Evolutionary conservation across 1,284 basidiomycete genomes (phyloP).

Genomic region (Cerioporus squamosus): DNA sequence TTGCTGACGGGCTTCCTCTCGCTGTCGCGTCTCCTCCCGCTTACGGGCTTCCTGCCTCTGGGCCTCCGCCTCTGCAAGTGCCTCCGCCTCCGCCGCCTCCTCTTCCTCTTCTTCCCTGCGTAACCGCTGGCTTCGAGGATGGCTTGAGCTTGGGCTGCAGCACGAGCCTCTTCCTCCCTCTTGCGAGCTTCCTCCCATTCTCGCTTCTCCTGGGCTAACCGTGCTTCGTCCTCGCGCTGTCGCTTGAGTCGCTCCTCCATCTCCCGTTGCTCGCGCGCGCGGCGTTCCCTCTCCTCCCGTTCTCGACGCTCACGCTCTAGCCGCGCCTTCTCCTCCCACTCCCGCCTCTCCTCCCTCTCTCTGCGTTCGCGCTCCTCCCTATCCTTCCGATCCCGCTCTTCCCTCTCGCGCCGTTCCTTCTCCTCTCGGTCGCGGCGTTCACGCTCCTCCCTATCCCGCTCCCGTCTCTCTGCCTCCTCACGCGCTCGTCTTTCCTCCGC

Average conservation of each 20-base stretch:
- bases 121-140: slow-evolving; percentile 7
- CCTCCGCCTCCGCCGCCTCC: neutral
- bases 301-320: slow-evolving; percentile 10
- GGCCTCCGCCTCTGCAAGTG: slow-evolving; percentile 22
- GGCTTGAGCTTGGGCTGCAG: slow-evolving; percentile 5
- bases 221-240: slow-evolving; percentile 13
- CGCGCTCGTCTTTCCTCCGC: slow-evolving; percentile 7
- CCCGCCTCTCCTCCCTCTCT: slow-evolving; percentile 30
- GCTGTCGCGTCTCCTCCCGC: neutral
- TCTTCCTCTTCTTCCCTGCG: too few species aligned
- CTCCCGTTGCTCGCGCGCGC: slow-evolving; percentile 12
- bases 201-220: slow-evolving; percentile 9
- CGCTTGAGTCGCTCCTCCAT: slow-evolving; percentile 7
- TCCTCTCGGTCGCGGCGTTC: slow-evolving; percentile 36
- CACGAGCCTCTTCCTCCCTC: slow-evolving; percentile 6
- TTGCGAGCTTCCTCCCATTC: slow-evolving; percentile 17
- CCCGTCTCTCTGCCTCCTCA: slow-evolving; percentile 14
- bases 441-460: slow-evolving; percentile 18
- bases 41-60: neutral
- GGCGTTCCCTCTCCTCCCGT: slow-evolving; percentile 14
- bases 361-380: slow-evolving; percentile 23
- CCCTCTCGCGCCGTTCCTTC: slow-evolving; percentile 30
- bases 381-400: slow-evolving; percentile 9
- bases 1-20: slow-evolving; percentile 13
- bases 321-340: slow-evolving; percentile 26